Conservation (phyloP, 2,329 filamentous ascomycete genomes). For the Alternaria angustiovoidea region DNA sequence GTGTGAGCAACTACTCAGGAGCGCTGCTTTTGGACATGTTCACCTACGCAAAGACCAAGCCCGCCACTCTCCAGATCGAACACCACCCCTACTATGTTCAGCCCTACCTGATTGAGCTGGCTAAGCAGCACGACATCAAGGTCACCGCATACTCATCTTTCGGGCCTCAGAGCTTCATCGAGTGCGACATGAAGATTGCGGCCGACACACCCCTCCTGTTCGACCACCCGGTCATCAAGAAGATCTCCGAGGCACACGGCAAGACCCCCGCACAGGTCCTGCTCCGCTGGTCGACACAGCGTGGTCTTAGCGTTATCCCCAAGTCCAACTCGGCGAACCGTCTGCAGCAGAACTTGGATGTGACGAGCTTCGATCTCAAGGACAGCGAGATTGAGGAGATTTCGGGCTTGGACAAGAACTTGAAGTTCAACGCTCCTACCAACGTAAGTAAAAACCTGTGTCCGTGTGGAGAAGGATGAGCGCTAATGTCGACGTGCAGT, state of each 20-base stretch:
- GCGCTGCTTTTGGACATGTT: constrained; percentile 63
- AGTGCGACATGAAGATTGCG: constrained; percentile 47
- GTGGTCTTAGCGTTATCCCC: constrained; percentile 49
- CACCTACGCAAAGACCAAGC: constrained; percentile 55
- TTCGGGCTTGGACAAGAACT: constrained; percentile 39
- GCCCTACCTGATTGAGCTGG: constrained; percentile 46
- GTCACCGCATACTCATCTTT: constrained; percentile 51
- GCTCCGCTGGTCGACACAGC: constrained; percentile 88
- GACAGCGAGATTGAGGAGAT: constrained; percentile 43
- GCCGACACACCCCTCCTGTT: constrained; percentile 44
- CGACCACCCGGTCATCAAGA: constrained; percentile 67
- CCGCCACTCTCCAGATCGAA: constrained; percentile 49
- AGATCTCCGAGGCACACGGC: constrained; percentile 69
- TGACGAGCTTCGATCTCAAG: constrained; percentile 41
- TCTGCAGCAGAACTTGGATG: constrained; percentile 46
- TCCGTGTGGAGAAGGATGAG: background rate
- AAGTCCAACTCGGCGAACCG: constrained; percentile 45
- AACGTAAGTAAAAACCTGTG: constrained; percentile 38
- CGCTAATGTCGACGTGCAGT: constrained; percentile 24
- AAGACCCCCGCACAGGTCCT: constrained; percentile 81
- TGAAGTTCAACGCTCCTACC: constrained; percentile 46
- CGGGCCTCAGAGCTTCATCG: constrained; percentile 57
- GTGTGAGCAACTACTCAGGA: constrained; percentile 49
- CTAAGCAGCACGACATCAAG: constrained; percentile 43
- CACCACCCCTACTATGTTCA: constrained; percentile 51